Conservation (phyloP, 129 eudicot genomes). For the Apium graveolens region DNA sequence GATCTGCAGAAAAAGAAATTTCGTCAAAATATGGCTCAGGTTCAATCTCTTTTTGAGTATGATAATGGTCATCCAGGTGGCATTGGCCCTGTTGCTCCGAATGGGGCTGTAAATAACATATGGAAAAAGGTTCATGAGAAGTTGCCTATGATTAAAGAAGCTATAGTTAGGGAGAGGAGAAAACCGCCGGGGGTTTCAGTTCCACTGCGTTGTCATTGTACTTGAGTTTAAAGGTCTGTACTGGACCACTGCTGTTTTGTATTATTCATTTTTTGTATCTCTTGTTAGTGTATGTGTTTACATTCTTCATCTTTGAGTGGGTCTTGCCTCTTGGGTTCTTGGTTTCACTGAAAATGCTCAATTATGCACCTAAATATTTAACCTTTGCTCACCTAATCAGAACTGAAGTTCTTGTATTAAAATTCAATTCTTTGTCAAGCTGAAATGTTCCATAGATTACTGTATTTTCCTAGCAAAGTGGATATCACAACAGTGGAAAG, state of each 20-base stretch:
- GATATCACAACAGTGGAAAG: background rate
- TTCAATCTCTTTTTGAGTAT: slow-evolving; percentile 58
- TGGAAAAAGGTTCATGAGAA: slow-evolving; percentile 85
- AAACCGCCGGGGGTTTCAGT: slow-evolving; percentile 62
- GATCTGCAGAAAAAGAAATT: slow-evolving; percentile 37
- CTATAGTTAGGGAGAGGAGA: slow-evolving; percentile 60
- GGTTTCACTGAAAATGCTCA: too few species aligned
- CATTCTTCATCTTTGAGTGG: background rate
- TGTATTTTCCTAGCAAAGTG: background rate
- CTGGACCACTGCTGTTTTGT: slow-evolving; percentile 4
- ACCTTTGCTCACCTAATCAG: background rate
- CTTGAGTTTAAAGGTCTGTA: slow-evolving; percentile 29
- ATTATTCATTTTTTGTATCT: background rate
- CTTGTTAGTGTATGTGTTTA: background rate
- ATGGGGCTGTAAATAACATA: slow-evolving; percentile 86
- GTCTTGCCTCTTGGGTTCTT: background rate
- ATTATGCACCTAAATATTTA: background rate
- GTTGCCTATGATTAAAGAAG: slow-evolving; percentile 75
- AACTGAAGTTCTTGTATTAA: background rate
- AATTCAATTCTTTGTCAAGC: background rate
- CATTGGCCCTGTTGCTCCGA: slow-evolving; percentile 53
- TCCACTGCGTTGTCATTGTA: slow-evolving; percentile 89
- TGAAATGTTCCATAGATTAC: background rate
- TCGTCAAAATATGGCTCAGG: slow-evolving; percentile 64
- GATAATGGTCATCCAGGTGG: slow-evolving; percentile 84